Evolutionary conservation across 768 basidiomycete species (phyloP).

Genomic region (Phlegmacium glaucopus): DNA sequence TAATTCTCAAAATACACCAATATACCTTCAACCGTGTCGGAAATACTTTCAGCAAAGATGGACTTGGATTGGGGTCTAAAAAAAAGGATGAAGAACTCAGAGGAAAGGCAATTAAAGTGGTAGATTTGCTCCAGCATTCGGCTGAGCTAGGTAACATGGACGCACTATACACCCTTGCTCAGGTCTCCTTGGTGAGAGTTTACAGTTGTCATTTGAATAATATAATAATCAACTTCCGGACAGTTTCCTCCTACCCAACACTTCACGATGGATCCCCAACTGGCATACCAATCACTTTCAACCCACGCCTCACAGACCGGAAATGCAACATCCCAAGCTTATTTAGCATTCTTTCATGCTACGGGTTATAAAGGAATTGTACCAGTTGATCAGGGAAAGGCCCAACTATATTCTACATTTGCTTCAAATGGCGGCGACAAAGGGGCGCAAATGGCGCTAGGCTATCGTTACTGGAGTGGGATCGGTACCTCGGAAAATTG

Average conservation of each 20-base stretch:
- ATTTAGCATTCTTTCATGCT: constrained; percentile 85
- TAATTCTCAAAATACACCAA: constrained; percentile 62
- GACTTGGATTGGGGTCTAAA: constrained; percentile 37
- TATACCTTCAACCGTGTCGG: constrained; percentile 45
- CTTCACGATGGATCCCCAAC: constrained; percentile 56
- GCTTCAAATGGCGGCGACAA: constrained; percentile 85
- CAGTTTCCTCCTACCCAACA: constrained; percentile 75
- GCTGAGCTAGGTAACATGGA: constrained; percentile 75
- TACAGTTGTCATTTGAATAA: background rate
- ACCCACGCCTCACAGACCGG: constrained; percentile 68
- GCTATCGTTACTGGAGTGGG: constrained; percentile 93
- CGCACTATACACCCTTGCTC: constrained; percentile 65
- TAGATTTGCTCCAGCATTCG: constrained; percentile 79
- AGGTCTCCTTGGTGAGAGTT: constrained; percentile 62
- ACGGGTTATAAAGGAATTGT: constrained; percentile 74
- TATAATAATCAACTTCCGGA: background rate
- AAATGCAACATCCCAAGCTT: constrained; percentile 83
- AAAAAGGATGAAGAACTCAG: constrained; percentile 64
- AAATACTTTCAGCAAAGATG: constrained; percentile 38
- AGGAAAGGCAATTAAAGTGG: constrained; percentile 74
- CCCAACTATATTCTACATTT: constrained; percentile 92
- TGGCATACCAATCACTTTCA: constrained; percentile 62
- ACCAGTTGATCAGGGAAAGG: constrained; percentile 70
- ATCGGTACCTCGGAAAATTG: constrained; percentile 91
- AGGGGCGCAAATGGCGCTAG: constrained; percentile 89